A percentile compares a stretch with the other conserved stretches of the same genome.
phyloP scores from a whole-genome alignment of 1,139 yeast species.

The Candida gigantensis region DNA sequence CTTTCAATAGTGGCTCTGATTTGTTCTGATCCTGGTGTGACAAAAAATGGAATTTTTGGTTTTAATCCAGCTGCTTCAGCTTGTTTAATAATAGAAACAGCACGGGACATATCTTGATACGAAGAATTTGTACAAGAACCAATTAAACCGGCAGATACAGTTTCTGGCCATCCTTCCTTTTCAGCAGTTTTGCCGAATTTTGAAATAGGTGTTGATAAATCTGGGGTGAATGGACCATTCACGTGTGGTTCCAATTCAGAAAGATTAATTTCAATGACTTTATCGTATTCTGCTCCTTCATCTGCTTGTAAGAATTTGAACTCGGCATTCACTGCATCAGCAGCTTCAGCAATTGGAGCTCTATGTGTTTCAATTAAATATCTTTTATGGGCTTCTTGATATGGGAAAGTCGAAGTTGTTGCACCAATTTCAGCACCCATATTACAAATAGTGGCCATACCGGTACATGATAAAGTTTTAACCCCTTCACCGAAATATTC shows the following conservation, averaged over 20 bases:
- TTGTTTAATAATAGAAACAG: constrained; percentile 89
- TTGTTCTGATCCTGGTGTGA: constrained; percentile 99
- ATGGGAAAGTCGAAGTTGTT: constrained; percentile 96
- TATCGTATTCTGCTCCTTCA: constrained; percentile 94
- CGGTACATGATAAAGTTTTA: constrained; percentile 93
- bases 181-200: constrained; percentile 87
- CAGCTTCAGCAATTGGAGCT: constrained; percentile 84
- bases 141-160: constrained; percentile 92
- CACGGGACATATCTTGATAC: constrained; percentile 98
- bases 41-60: constrained; percentile 87
- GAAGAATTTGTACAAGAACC: constrained; percentile 99
- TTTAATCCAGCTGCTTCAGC: constrained; percentile 90
- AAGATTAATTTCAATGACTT: constrained; percentile 91
- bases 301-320: constrained; percentile 77
- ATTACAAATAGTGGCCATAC: constrained; percentile 99
- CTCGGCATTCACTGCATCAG: constrained; percentile 64
- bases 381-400: constrained; percentile 83
- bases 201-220: constrained; percentile 96
- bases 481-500: constrained; percentile 99
- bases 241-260: constrained; percentile 95
- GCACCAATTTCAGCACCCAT: constrained; percentile 99
- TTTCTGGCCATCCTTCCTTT: constrained; percentile 91
- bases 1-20: constrained; percentile 97
- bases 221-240: constrained; percentile 99
- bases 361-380: constrained; percentile 82